Base-by-base conservation (phyloP, 495 filamentous ascomycete species). In the Talaromyces proteolyticus region DNA sequence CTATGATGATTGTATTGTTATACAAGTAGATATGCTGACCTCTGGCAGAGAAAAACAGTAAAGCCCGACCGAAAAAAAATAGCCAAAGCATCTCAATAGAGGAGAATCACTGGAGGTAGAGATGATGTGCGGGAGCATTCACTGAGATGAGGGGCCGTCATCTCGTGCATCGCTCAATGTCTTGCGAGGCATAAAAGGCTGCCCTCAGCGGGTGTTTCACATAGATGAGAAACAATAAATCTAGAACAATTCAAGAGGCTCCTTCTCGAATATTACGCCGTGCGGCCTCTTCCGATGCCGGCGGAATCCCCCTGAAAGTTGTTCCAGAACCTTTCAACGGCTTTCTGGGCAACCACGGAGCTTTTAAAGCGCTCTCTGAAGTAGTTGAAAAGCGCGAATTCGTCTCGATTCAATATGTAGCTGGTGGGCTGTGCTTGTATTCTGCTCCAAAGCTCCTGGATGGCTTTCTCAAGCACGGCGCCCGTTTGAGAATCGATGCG, bases 371-470 rank as follows among this genome's bases (percentile, higher is more conserved):
- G 76, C 18, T 66, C 55, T 39, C 84, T 79, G 61, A 82, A 89
- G 59, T 81, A 91, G 63, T 72, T 91, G 75, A 91, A 89, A 22
- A 93, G 70, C 14, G 85, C 77, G 53, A 89, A 90, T 60, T 93
- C 87, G 56, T 86, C 77, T 46, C 73, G 69, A 8, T 65, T 78
- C 65, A 91, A 78, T 14, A 90, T 58, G 62, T 89, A 91, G 6
- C 62, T 62, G n/a, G 77, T 65, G 4, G 81, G 84, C 34, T 81
- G 64, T 4, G 67, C 68, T 46, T 80, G 53, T 21, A 93, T 69
- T 49, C 74, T 82, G 6, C 51, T 56, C 86, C 85, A 89, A 42
- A 91, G 70, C 21, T 76, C 70, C 3, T 56, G 51, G 18, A 89
- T 64, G 19, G 79, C 79, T 21, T 55, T 53, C 50, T 85, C 77